Base-by-base conservation (phyloP, 345 rosid genomes). In the Ceriops decandra region DNA sequence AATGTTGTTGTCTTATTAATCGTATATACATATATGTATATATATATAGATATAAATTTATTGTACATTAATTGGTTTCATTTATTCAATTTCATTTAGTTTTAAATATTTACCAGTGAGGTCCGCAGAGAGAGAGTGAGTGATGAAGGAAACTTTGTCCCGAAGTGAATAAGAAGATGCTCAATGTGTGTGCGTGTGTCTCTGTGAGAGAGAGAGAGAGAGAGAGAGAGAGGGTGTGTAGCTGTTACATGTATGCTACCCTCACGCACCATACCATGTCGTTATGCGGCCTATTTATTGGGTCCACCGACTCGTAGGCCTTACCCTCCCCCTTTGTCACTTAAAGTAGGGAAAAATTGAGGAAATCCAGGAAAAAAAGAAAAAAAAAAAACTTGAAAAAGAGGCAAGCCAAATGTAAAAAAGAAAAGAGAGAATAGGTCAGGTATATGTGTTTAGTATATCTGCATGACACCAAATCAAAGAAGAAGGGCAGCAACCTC, bases 281-380 rank as follows among this genome's bases (percentile, higher is more conserved):
- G 85, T 79, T 80, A 49, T 83, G 79, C 60, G 80, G 73, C 87
- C 71, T 24, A 51, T 84, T 88, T 83, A 83, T 88, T 84, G 93
- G 90, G 90, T 86, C 93, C 93, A 88, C 93, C 83, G 88, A 82
- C 88, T 78, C 72, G 82, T 69, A 74, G 79, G 81, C 75, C 74
- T 76, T 63, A 32, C 85, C 75, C 63, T 77, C 72, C 68, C 72
- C 68, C 47, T 76, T 46, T 33, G 20, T 64, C 36, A 64, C 59
- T 63, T 36, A 59, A 59, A 63, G 32, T 2, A 60, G 33, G 47
- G 17, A 60, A 60, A 33, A 1, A 24, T 56, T 16, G 63, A 68
- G 38, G 20, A 58, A 69, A 52, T 22, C 20, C 66, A 31, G 66
- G 64, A 32, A 21, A 56, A 62, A 73, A 67, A 33, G 60, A 47